phyloP scores from a whole-genome alignment of 495 filamentous ascomycete genomes.

The Hyaloscypha bicolor region DNA sequence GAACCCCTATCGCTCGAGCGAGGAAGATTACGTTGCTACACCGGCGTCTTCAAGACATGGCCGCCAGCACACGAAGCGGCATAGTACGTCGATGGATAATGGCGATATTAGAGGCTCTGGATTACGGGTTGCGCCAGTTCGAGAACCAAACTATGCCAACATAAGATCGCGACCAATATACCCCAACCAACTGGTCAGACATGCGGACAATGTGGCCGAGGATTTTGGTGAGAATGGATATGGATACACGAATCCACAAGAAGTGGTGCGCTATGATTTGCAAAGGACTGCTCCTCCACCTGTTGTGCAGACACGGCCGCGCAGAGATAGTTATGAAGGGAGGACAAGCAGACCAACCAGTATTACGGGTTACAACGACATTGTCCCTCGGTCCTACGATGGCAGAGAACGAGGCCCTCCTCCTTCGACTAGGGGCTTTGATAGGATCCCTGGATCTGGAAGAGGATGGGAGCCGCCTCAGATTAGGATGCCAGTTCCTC shows the following conservation, averaged over 20 bases:
- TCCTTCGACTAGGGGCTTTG: slow-evolving; percentile 63
- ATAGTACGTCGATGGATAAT: slow-evolving; percentile 33
- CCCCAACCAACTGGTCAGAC: slow-evolving; percentile 27
- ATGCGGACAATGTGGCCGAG: slow-evolving; percentile 41
- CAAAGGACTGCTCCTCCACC: slow-evolving; percentile 39
- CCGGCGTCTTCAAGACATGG: slow-evolving; percentile 49
- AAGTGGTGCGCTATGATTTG: slow-evolving; percentile 67
- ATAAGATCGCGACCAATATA: slow-evolving; percentile 26
- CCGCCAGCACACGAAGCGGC: slow-evolving; percentile 21
- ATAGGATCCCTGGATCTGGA: slow-evolving; percentile 48
- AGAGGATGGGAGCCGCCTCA: slow-evolving; percentile 43
- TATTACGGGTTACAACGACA: slow-evolving; percentile 62
- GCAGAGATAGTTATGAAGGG: slow-evolving; percentile 52
- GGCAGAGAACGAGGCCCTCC: slow-evolving; percentile 56
- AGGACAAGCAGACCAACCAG: slow-evolving; percentile 59
- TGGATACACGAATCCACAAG: slow-evolving; percentile 71
- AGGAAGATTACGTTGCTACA: slow-evolving; percentile 52
- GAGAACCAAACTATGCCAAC: slow-evolving; percentile 26
- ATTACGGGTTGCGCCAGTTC: slow-evolving; percentile 32
- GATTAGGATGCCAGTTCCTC: slow-evolving; percentile 46
- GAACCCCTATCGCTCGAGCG: slow-evolving; percentile 50
- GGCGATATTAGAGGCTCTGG: slow-evolving; percentile 27
- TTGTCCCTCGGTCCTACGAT: slow-evolving; percentile 49
- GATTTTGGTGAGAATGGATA: slow-evolving; percentile 69
- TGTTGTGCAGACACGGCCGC: slow-evolving; percentile 37